These are phyloP conservation scores for Coccomyxa subellipsoidea DNA, from an alignment of 163 green algal species.

Conservation along the genomic window DNA sequence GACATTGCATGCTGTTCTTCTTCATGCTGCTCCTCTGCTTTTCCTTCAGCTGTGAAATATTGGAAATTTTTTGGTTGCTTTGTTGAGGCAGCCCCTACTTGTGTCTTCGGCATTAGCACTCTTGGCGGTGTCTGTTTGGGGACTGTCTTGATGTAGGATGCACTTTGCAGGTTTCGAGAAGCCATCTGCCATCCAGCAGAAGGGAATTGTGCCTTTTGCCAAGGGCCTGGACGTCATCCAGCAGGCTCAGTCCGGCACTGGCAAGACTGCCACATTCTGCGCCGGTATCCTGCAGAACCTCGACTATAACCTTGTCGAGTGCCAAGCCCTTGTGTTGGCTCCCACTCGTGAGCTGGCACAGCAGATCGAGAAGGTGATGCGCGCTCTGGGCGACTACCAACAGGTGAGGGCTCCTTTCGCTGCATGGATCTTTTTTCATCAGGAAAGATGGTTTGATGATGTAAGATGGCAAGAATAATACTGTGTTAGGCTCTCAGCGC, in stretches of 20 bases:
- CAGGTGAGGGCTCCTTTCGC: constrained; percentile 40
- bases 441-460: too few relatives aligned
- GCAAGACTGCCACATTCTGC: constrained; percentile 99
- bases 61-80: too few relatives aligned
- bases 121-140: neutral
- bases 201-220: constrained; percentile 98
- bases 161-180: constrained; percentile 98
- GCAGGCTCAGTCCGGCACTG: constrained; percentile 99
- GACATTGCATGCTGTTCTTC: neutral
- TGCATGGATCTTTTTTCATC: neutral
- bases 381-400: constrained; percentile 93
- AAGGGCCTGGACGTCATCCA: constrained; percentile 99
- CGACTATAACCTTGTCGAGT: constrained; percentile 91
- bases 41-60: too few relatives aligned
- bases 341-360: constrained; percentile 98
- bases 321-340: constrained; percentile 96
- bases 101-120: too few relatives aligned
- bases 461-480: too few relatives aligned
- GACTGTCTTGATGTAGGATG: neutral
- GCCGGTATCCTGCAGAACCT: constrained; percentile 98
- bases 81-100: too few relatives aligned
- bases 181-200: constrained; percentile 99
- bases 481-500: too few relatives aligned
- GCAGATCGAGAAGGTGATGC: constrained; percentile 99
- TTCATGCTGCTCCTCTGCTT: too few relatives aligned